Conservation (phyloP, 2,329 filamentous ascomycete genomes). For the Trichocomaceae sp. region DNA sequence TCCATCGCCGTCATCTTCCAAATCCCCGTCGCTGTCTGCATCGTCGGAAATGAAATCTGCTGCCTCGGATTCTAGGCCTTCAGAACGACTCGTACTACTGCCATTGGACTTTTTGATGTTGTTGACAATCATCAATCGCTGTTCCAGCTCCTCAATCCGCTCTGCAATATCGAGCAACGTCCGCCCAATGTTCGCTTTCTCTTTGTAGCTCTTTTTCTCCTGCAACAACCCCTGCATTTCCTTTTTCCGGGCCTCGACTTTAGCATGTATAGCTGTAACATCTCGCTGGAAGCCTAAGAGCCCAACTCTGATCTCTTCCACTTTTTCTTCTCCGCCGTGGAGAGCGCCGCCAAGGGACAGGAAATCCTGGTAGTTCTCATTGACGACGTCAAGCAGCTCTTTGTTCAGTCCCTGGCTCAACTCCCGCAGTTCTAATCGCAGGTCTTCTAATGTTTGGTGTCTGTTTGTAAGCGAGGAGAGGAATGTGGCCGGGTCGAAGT, state of each 20-base stretch:
- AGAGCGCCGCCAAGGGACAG: slow-evolving; percentile 74
- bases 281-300: slow-evolving; percentile 79
- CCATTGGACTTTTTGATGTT: slow-evolving; percentile 21
- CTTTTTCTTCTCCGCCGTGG: slow-evolving; percentile 79
- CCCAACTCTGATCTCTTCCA: slow-evolving; percentile 83
- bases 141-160: slow-evolving; percentile 54
- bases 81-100: slow-evolving; percentile 8
- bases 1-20: slow-evolving; percentile 30
- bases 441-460: slow-evolving; percentile 92
- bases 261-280: slow-evolving; percentile 64
- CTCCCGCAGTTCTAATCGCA: slow-evolving; percentile 77
- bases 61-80: slow-evolving; percentile 28
- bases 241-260: slow-evolving; percentile 56
- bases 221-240: slow-evolving; percentile 58
- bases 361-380: slow-evolving; percentile 90
- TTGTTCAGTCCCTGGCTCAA: slow-evolving; percentile 71
- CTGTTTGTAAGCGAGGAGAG: slow-evolving; percentile 76
- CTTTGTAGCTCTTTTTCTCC: slow-evolving; percentile 61
- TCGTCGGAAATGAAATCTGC: slow-evolving; percentile 31
- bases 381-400: slow-evolving; percentile 90
- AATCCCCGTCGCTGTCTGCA: slow-evolving; percentile 16
- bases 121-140: slow-evolving; percentile 60
- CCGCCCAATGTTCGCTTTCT: slow-evolving; percentile 57
- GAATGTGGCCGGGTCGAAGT: slow-evolving; percentile 75
- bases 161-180: slow-evolving; percentile 41